These are phyloP conservation scores for Apophysomyces trapeziformis DNA, from an alignment of 371 early-diverging fungal species.

Conservation along the genomic window DNA sequence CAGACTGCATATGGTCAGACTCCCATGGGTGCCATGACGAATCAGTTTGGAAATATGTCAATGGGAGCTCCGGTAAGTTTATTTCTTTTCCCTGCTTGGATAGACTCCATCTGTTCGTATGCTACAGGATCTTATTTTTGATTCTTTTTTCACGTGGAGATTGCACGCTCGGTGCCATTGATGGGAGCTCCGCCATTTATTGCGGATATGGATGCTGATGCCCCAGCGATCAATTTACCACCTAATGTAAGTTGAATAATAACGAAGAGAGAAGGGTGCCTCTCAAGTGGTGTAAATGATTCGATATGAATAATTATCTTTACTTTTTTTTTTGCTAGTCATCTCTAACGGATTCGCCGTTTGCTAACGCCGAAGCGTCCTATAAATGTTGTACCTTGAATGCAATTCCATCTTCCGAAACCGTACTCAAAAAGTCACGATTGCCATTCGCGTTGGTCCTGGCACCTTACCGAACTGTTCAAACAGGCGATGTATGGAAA, in stretches of 20 bases:
- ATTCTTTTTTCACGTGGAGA: neutral
- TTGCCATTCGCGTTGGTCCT: slow-evolving; percentile 89
- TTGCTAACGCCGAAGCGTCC: slow-evolving; percentile 71
- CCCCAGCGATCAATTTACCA: slow-evolving; percentile 63
- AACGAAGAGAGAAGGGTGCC: neutral
- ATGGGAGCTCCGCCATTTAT: slow-evolving; percentile 64
- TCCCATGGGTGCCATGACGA: slow-evolving; percentile 25
- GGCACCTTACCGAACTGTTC: slow-evolving; percentile 77
- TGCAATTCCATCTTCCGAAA: slow-evolving; percentile 82
- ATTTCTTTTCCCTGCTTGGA: neutral
- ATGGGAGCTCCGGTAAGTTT: slow-evolving; percentile 22
- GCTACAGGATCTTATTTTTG: neutral
- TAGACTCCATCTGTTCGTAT: neutral
- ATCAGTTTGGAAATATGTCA: slow-evolving; percentile 53
- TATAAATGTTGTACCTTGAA: slow-evolving; percentile 91
- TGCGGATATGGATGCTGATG: slow-evolving; percentile 55
- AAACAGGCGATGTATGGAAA: slow-evolving; percentile 47
- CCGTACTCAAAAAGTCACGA: slow-evolving; percentile 81
- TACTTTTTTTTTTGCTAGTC: slow-evolving; percentile 40
- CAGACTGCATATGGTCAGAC: neutral
- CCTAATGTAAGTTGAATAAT: slow-evolving; percentile 45
- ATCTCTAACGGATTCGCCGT: slow-evolving; percentile 72
- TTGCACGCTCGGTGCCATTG: slow-evolving; percentile 38
- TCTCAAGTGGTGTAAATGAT: neutral
- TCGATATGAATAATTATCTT: neutral